Evolutionary conservation across 164 flowering plant species (phyloP), one percentile per base, ranked within the genome.

Genomic region (Umbellularia californica): DNA sequence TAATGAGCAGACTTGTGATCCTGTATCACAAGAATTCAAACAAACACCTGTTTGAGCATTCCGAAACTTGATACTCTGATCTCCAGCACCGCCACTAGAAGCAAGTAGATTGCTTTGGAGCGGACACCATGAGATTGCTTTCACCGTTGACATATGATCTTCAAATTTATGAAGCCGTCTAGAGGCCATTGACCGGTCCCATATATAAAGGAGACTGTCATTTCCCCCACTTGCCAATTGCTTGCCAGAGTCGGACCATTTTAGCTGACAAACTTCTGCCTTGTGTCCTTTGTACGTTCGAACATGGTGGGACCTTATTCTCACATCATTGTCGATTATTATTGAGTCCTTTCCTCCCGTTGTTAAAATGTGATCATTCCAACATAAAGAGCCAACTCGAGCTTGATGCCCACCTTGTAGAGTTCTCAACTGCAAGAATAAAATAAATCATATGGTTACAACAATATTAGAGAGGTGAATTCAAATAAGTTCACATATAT

Each of bases 41-140:
- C 90, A 84, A 1, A 86, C 83, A 3, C 90, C 92, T 2, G 89
- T 86, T 73, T 85, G 89, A 35, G 89, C 83, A 68, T 89, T 87
- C 90, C 90, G 86, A 68, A 89, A 89, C 33, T 86, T 89, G 5
- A 89, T 89, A 79, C 89, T 83, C 30, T 85, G 64, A 69, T 89
- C 92, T 11, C 81, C 83, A 19, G 83, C 84, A 71, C 92, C 88
- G 22, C 90, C 90, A 17, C 90, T 89, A 14, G 92, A 82, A 23
- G 90, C 87, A 55, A 89, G 78, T 72, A 89, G 50, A 67, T 86
- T 89, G 22, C 83, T 77, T 82, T 89, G 90, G 72, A 87, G 86
- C 2, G 92, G 90, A 76, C 90, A 86, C 92, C 90, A 89, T 7
- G 90, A 86, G n/a, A 89, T 82, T 52, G 92, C 92, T 68, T 87